These are phyloP conservation scores for Xylariaceae sp. DNA, from an alignment of 2,329 filamentous ascomycete genomes.

Conservation along the genomic window DNA sequence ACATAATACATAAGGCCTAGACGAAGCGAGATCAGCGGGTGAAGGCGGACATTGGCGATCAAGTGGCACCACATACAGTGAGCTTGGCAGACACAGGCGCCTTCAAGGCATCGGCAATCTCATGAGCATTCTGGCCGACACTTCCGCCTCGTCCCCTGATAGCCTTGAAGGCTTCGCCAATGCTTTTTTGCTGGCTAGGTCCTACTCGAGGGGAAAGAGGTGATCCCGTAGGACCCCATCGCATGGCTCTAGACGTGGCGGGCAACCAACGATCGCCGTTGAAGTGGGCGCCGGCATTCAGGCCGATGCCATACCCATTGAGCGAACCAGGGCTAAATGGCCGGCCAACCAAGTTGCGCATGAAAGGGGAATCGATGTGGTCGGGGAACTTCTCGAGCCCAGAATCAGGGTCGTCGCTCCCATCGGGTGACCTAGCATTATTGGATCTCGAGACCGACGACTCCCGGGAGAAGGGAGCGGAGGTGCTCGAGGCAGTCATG, in stretches of 20 bases:
- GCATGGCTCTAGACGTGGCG: slow-evolving; percentile 28
- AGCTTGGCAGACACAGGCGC: slow-evolving; percentile 85
- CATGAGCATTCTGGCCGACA: slow-evolving; percentile 86
- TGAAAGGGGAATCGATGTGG: slow-evolving; percentile 31
- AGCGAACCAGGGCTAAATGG: slow-evolving; percentile 27
- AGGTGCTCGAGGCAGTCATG: slow-evolving; percentile 33
- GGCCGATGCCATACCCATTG: slow-evolving; percentile 30
- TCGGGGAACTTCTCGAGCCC: slow-evolving; percentile 34
- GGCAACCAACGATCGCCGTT: slow-evolving; percentile 31
- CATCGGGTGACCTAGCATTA: slow-evolving; percentile 23
- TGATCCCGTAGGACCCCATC: slow-evolving; percentile 27
- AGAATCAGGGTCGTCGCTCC: slow-evolving; percentile 24
- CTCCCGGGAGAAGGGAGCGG: slow-evolving; percentile 30
- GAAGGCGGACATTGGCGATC: slow-evolving; percentile 7
- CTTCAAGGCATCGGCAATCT: slow-evolving; percentile 84
- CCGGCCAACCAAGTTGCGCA: slow-evolving; percentile 27
- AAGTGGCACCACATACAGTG: slow-evolving; percentile 56
- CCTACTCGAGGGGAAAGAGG: slow-evolving; percentile 25
- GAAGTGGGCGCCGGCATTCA: slow-evolving; percentile 28
- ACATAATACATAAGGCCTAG: slow-evolving; percentile 77
- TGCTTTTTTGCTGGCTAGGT: slow-evolving; percentile 66
- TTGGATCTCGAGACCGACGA: slow-evolving; percentile 29
- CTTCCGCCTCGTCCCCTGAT: slow-evolving; percentile 77
- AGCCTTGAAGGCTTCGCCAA: slow-evolving; percentile 79
- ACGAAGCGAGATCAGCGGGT: slow-evolving; percentile 26